Conservation (phyloP, 73 alveolate species). For the Breviolum minutum region DNA sequence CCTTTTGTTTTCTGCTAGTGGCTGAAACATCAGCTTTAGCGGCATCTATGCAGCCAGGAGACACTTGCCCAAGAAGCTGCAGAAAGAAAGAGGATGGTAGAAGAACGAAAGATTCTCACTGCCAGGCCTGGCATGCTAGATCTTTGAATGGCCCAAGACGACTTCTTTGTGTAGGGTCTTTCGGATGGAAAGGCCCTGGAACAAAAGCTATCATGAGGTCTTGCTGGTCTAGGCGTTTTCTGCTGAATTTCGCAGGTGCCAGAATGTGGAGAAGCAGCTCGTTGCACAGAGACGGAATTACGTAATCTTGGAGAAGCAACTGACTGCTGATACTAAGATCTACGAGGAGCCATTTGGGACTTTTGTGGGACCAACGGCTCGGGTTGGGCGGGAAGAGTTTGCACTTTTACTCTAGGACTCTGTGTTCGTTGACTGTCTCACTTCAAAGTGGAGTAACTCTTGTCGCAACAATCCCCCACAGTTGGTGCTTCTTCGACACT, state of each 20-base stretch:
- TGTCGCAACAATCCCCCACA: too few species aligned
- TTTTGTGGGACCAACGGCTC: background rate
- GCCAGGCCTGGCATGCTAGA: background rate
- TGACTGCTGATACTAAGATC: background rate
- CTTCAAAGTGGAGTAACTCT: background rate
- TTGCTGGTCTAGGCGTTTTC: background rate
- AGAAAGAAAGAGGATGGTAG: too few species aligned
- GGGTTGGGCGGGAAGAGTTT: background rate
- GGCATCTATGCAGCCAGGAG: too few species aligned
- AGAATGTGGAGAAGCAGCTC: too few species aligned
- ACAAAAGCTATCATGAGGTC: background rate
- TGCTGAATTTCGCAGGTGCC: background rate
- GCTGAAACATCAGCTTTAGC: too few species aligned
- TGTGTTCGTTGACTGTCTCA: background rate
- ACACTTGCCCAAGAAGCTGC: too few species aligned
- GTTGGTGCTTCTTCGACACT: background rate
- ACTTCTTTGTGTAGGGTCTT: background rate
- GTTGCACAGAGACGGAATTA: too few species aligned
- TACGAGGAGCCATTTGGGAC: background rate
- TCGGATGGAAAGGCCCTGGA: background rate
- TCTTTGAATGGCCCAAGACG: background rate
- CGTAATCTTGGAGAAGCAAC: background rate
- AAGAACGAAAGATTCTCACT: background rate
- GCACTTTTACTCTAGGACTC: background rate
- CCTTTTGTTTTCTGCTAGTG: too few species aligned